Evolutionary conservation across 83 land plant genomes (phyloP), one percentile per base, ranked within the genome.

Genomic region (Isoetes engelmannii): DNA sequence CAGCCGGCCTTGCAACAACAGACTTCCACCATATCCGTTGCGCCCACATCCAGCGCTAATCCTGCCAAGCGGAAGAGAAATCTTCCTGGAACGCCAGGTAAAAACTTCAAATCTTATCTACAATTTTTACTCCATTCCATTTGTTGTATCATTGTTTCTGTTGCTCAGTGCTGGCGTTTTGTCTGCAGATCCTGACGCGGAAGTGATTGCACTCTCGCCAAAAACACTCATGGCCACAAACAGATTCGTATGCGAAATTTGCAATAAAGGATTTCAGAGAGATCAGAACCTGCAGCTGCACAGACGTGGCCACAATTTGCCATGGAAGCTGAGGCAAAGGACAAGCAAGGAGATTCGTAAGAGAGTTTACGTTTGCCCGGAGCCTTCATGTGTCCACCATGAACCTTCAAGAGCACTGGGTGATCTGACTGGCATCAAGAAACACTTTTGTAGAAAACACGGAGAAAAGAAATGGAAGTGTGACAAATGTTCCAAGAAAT

Each of bases 401-500:
- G 78, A 84, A 41, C 83, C 86, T 6, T 77, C 86, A 10, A 76
- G 86, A 61, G 86, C 86, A 45, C 78, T 75, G 49, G 78, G 78
- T 46, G 78, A 75, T 63, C 62, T 75, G 61, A 75, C 86, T n/a
- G 84, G 86, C 7, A 81, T 84, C 53, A 84, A 84, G 71, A 84
- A 84, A 42, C 86, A 84, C 55, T 75, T 75, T 51, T 75, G 78
- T 50, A 65, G 78, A 51, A 75, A 75, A 68, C 78, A 75, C 48
- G 78, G 78, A 18, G 78, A 75, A 74, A 75, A 75, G 74, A 75
- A 70, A 63, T 70, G 78, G 74, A 70, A 75, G 68, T 75, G 78
- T 45, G 78, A 75, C 68, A 75, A 75, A 74, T 75, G 78, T 68
- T 60, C 64, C 65, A 84, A 84, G 79, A 61, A 70, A 45, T 84